These are phyloP conservation scores for Trametes gibbosa DNA, from an alignment of 768 basidiomycete genomes.

Conservation along the genomic window DNA sequence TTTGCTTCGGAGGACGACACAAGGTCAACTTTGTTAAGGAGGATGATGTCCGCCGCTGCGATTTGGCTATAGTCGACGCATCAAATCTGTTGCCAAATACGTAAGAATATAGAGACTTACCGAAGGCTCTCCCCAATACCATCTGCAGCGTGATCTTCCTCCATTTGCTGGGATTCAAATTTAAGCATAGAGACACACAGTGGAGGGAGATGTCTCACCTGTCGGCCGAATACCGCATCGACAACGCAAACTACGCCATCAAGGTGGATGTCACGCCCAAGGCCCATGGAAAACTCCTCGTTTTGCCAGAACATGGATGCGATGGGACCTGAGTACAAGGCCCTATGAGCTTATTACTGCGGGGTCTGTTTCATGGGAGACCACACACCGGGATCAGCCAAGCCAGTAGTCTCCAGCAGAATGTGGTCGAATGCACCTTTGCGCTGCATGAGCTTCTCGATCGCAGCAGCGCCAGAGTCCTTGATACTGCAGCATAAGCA, in stretches of 20 bases:
- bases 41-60: constrained; percentile 85
- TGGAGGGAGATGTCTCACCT: constrained; percentile 33
- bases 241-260: constrained; percentile 94
- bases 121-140: constrained; percentile 76
- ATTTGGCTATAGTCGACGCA: constrained; percentile 66
- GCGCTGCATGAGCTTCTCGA: constrained; percentile 85
- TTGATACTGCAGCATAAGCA: constrained; percentile 99
- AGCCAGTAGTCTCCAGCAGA: constrained; percentile 90
- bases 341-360: neutral
- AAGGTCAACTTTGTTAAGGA: constrained; percentile 91
- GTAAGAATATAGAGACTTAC: constrained; percentile 37
- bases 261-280: constrained; percentile 66
- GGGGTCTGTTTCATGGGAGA: neutral
- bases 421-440: constrained; percentile 95
- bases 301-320: constrained; percentile 87
- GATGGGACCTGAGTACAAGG: constrained; percentile 58
- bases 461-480: constrained; percentile 88
- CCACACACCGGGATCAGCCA: constrained; percentile 86
- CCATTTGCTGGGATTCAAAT: constrained; percentile 65
- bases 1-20: constrained; percentile 45
- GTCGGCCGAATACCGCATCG: constrained; percentile 77
- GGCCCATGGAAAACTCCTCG: constrained; percentile 70
- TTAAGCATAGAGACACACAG: neutral
- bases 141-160: constrained; percentile 68
- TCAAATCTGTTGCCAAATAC: too few relatives aligned